These are phyloP conservation scores for Phytopythium vexans DNA, from an alignment of 352 stramenopile genomes.

Conservation along the genomic window DNA sequence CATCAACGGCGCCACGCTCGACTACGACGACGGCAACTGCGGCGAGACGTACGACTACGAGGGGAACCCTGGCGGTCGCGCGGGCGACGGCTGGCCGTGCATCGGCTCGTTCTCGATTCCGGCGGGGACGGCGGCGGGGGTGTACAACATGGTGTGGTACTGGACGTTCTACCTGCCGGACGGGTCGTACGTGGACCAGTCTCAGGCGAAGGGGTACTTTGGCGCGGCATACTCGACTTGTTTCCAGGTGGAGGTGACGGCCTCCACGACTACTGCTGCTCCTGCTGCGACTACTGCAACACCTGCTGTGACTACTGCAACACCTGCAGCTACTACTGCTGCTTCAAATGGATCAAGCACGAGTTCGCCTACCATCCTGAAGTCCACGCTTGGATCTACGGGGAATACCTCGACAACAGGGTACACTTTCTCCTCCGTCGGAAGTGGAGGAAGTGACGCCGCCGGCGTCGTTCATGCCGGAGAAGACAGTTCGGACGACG, in stretches of 20 bases:
- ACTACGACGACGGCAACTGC: conserved; percentile 65
- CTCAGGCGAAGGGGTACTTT: conserved; percentile 53
- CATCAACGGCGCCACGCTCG: conserved; percentile 33
- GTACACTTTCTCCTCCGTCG: too few relatives aligned
- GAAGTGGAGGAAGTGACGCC: too few relatives aligned
- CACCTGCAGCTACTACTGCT: background rate
- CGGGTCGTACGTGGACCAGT: conserved; percentile 42
- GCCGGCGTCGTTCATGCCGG: too few relatives aligned
- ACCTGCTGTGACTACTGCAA: conserved; percentile 2
- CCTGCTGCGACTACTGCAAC: conserved; percentile 2
- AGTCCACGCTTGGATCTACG: too few relatives aligned
- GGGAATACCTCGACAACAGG: too few relatives aligned
- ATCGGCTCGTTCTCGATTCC: conserved; percentile 52
- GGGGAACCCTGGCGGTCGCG: conserved; percentile 39
- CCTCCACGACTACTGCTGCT: background rate
- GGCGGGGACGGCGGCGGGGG: conserved; percentile 29
- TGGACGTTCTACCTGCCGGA: conserved; percentile 66
- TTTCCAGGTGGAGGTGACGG: conserved; percentile 59
- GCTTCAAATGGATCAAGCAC: too few relatives aligned
- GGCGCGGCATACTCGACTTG: conserved; percentile 64
- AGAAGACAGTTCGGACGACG: too few relatives aligned
- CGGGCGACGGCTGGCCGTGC: conserved; percentile 59
- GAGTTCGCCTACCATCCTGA: too few relatives aligned
- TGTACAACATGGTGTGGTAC: conserved; percentile 73
- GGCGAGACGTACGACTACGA: conserved; percentile 46